A percentile compares a stretch with the other conserved stretches of the same genome.
phyloP scores from a whole-genome alignment of 108 stramenopile species.

The Skeletonema grethae region DNA sequence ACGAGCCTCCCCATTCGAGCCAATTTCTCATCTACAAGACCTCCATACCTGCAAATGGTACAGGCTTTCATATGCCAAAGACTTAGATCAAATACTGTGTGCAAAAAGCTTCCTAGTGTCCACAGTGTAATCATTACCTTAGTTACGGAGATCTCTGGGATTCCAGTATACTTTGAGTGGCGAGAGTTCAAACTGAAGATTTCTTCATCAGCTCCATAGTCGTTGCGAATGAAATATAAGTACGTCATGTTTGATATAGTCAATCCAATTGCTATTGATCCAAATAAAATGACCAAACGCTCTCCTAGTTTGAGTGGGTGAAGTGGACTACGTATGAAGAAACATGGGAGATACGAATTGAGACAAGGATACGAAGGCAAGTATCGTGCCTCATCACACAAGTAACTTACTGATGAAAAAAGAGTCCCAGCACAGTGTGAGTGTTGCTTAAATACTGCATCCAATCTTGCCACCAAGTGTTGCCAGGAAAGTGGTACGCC shows the following conservation, averaged over 20 bases:
- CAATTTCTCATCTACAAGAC: slow-evolving; percentile 38
- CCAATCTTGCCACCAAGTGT: slow-evolving; percentile 52
- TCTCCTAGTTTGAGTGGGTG: slow-evolving; percentile 45
- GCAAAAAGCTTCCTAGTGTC: slow-evolving; percentile 52
- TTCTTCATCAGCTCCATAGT: slow-evolving; percentile 18
- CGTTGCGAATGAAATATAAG: slow-evolving; percentile 43
- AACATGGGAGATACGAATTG: background rate
- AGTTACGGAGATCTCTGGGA: slow-evolving; percentile 35
- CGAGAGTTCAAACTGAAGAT: slow-evolving; percentile 27
- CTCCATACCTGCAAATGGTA: slow-evolving; percentile 43
- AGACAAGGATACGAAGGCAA: background rate
- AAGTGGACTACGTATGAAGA: slow-evolving; percentile 18
- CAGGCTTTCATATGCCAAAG: slow-evolving; percentile 57
- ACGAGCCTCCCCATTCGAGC: slow-evolving; percentile 40
- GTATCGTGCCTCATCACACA: background rate
- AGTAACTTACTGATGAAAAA: slow-evolving; percentile 40
- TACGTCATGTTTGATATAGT: slow-evolving; percentile 51
- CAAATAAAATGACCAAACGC: slow-evolving; percentile 45
- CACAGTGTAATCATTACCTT: slow-evolving; percentile 49
- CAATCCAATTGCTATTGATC: slow-evolving; percentile 48
- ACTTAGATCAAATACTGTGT: slow-evolving; percentile 44
- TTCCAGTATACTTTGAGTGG: slow-evolving; percentile 21
- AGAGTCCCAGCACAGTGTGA: slow-evolving; percentile 50
- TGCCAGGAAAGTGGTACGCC: slow-evolving; percentile 52
- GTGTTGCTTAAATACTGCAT: slow-evolving; percentile 49